A percentile compares a stretch with the other conserved stretches of the same genome.
Evolutionary conservation across 2,329 filamentous ascomycete genomes (phyloP).

Genomic region (Cadophora sp.): DNA sequence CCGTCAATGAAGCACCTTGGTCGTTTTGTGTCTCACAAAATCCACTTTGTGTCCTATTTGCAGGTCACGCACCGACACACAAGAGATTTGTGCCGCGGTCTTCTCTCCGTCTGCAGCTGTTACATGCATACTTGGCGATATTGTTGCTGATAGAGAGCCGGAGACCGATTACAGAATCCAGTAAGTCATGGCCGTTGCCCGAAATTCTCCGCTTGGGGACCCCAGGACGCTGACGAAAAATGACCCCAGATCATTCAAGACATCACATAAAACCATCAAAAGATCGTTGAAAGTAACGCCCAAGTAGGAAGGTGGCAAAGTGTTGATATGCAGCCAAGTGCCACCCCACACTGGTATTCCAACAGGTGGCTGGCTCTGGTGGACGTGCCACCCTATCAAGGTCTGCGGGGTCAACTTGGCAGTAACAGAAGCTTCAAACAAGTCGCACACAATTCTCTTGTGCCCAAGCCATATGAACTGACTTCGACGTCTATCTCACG

Average conservation of each 20-base stretch:
- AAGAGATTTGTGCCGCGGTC: background rate
- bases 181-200: background rate
- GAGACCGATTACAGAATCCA: background rate
- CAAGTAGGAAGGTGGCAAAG: slow-evolving; percentile 8
- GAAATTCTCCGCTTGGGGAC: background rate
- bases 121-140: slow-evolving; percentile 5
- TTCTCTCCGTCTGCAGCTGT: slow-evolving; percentile 4
- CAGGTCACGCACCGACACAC: slow-evolving; percentile 11
- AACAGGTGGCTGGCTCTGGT: background rate
- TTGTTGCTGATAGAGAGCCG: background rate
- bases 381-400: slow-evolving; percentile 3
- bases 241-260: background rate
- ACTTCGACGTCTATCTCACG: slow-evolving; percentile 3
- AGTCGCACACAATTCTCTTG: slow-evolving; percentile 12
- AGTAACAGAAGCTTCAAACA: slow-evolving; percentile 14
- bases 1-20: background rate
- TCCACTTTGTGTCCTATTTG: slow-evolving; percentile 12
- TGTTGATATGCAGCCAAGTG: slow-evolving; percentile 7
- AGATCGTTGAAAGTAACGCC: background rate
- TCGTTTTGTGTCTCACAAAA: slow-evolving; percentile 1
- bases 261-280: background rate
- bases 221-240: slow-evolving; percentile 3
- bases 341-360: slow-evolving; percentile 1
- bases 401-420: slow-evolving; percentile 12
- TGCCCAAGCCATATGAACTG: background rate